Base-by-base conservation (phyloP, 495 filamentous ascomycete genomes). In the Hypomontagnella monticulosa region DNA sequence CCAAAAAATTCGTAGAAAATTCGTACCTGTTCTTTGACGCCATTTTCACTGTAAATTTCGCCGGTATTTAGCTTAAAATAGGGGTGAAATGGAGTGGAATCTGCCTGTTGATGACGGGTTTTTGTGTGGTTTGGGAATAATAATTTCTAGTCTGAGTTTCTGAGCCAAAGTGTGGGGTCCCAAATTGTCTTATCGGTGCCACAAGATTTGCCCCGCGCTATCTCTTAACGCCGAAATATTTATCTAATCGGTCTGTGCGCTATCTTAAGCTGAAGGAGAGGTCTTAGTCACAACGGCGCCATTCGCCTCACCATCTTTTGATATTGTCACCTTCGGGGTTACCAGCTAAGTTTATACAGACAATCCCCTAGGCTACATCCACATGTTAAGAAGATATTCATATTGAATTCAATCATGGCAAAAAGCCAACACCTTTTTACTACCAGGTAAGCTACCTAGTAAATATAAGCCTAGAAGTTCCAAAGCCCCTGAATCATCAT, bases 151-250 rank as follows among this genome's bases (percentile, higher is more conserved):
- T 48, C 47, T 38, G 37, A 50, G 66, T 63, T 69, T 69, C 66
- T 63, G 18, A 56, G 54, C 15, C 19, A 54, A 57, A 63, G 54
- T 69, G 66, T 69, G 66, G 66, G 66, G 66, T 69, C 55, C 32
- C 41, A 51, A 63, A 68, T 54, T 58, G 14, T 57, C 54, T 69
- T 69, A 69, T 69, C 66, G 59, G 57, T 56, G 42, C 48, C 42
- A 59, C 33, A 40, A 33, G 47, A 58, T 54, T 63, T 68, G 65
- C 65, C 66, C 66, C 60, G 66, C 60, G 65, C 65, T 63, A 69
- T 57, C 60, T 49, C 16, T 56, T 56, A 40, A 38, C 30, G 38
- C 30, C 47, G 34, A 57, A 36, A 20, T 38, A 15, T 15, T 10
- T 34, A n/a, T 36, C n/a, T n/a, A n/a, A 23, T n/a, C 38, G 49